These are phyloP conservation scores for Aspergillus saccharolyticus DNA, from an alignment of 495 filamentous ascomycete species.

Conservation along the genomic window DNA sequence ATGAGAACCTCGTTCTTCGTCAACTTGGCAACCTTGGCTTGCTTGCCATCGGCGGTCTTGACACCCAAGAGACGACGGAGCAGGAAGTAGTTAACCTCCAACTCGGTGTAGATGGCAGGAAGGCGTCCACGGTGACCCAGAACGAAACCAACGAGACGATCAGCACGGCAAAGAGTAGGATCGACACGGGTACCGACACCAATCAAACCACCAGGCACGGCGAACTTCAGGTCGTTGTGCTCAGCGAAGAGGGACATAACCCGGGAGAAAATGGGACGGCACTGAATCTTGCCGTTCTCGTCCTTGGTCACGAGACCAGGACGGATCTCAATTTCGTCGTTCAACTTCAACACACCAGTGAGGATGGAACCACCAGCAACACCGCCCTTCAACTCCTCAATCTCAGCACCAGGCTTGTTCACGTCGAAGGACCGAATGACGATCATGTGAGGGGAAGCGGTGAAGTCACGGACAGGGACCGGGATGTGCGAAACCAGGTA, in stretches of 20 bases:
- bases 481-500: constrained; percentile 89
- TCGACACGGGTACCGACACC: constrained; percentile 96
- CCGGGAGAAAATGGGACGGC: constrained; percentile 92
- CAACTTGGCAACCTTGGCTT: constrained; percentile 96
- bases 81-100: constrained; percentile 99
- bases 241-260: constrained; percentile 95
- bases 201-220: constrained; percentile 93
- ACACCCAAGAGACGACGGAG: constrained; percentile 91
- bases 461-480: constrained; percentile 83
- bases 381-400: constrained; percentile 97
- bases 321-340: constrained; percentile 96
- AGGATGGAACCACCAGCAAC: constrained; percentile 96
- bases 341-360: constrained; percentile 89
- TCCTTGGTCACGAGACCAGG: constrained; percentile 94
- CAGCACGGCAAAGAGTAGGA: constrained; percentile 93
- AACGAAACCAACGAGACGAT: constrained; percentile 97
- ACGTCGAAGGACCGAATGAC: constrained; percentile 98
- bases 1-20: constrained; percentile 96
- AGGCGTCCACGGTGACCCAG: constrained; percentile 87
- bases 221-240: constrained; percentile 95
- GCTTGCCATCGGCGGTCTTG: constrained; percentile 96
- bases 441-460: constrained; percentile 90
- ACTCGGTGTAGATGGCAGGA: constrained; percentile 92
- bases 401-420: constrained; percentile 99
- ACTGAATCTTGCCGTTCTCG: constrained; percentile 88